Evolutionary conservation across 345 rosid species (phyloP).

Genomic region (Dipteronia dyeriana): DNA sequence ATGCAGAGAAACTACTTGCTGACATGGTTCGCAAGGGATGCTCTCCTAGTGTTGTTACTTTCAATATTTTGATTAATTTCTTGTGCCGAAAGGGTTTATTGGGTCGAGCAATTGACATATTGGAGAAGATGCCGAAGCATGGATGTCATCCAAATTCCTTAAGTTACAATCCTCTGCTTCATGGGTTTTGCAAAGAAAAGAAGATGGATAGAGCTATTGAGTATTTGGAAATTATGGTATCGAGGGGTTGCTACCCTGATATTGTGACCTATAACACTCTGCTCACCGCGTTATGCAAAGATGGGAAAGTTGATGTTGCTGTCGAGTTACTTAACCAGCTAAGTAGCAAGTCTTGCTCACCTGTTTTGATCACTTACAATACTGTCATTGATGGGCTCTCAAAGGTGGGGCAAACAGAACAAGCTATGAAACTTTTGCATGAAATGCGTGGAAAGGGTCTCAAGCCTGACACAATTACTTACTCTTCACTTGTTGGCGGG

Average conservation of each 20-base stretch:
- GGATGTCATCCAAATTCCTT: slow-evolving; percentile 81
- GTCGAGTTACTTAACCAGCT: slow-evolving; percentile 86
- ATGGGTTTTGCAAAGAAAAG: slow-evolving; percentile 87
- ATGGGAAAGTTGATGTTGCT: slow-evolving; percentile 83
- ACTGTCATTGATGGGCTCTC: slow-evolving; percentile 84
- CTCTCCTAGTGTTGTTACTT: slow-evolving; percentile 86
- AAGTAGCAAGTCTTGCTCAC: slow-evolving; percentile 75
- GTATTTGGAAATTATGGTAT: slow-evolving; percentile 79
- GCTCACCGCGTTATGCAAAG: slow-evolving; percentile 81
- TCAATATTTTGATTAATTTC: slow-evolving; percentile 85
- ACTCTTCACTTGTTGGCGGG: slow-evolving; percentile 80
- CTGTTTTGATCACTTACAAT: slow-evolving; percentile 77
- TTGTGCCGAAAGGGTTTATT: slow-evolving; percentile 79
- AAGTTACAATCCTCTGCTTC: slow-evolving; percentile 82
- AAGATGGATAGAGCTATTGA: slow-evolving; percentile 83
- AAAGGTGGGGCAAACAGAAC: slow-evolving; percentile 75
- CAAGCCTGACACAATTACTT: slow-evolving; percentile 73
- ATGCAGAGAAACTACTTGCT: slow-evolving; percentile 73
- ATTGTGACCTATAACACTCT: slow-evolving; percentile 89
- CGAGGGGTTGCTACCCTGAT: slow-evolving; percentile 89
- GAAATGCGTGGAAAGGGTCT: slow-evolving; percentile 81
- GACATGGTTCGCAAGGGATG: slow-evolving; percentile 80
- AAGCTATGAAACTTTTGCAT: slow-evolving; percentile 60
- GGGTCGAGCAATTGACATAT: slow-evolving; percentile 70
- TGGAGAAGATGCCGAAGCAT: slow-evolving; percentile 84